phyloP scores from a whole-genome alignment of 148 eudicot species.

The Polygonum aviculare region DNA sequence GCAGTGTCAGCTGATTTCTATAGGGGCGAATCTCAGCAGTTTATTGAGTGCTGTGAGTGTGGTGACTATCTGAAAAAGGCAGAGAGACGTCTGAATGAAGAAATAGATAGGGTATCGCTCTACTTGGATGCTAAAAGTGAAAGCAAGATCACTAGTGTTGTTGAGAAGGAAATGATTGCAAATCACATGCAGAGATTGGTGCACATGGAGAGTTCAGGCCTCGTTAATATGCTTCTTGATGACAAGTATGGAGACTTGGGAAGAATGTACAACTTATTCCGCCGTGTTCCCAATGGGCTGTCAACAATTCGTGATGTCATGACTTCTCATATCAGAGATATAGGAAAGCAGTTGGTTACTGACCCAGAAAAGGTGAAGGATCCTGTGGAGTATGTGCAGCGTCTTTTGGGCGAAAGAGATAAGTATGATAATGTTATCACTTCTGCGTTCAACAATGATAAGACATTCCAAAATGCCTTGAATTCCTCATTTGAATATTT shows the following conservation, averaged over 20 bases:
- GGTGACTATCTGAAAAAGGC: constrained; percentile 75
- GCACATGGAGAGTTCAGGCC: constrained; percentile 78
- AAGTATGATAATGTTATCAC: constrained; percentile 65
- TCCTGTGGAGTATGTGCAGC: constrained; percentile 73
- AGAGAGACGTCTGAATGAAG: constrained; percentile 72
- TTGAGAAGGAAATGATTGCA: constrained; percentile 77
- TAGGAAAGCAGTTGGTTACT: constrained; percentile 76
- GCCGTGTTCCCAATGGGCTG: constrained; percentile 58
- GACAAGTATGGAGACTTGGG: constrained; percentile 70
- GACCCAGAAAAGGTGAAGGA: constrained; percentile 77
- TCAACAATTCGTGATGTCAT: constrained; percentile 66
- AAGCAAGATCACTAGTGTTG: constrained; percentile 54
- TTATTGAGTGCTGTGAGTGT: constrained; percentile 76
- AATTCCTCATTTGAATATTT: constrained; percentile 70
- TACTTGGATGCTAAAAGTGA: constrained; percentile 60
- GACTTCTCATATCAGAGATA: constrained; percentile 71
- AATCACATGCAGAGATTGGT: constrained; percentile 74
- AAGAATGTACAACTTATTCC: constrained; percentile 70
- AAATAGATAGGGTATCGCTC: constrained; percentile 71
- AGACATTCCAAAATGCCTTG: constrained; percentile 71
- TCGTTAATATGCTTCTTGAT: constrained; percentile 70
- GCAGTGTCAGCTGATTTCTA: constrained; percentile 73
- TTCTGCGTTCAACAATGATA: constrained; percentile 53
- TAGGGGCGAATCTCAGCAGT: constrained; percentile 62
- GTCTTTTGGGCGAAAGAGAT: constrained; percentile 61